Base-by-base conservation (phyloP, 1,139 yeast genomes). In the Candida tetrigidarum region DNA sequence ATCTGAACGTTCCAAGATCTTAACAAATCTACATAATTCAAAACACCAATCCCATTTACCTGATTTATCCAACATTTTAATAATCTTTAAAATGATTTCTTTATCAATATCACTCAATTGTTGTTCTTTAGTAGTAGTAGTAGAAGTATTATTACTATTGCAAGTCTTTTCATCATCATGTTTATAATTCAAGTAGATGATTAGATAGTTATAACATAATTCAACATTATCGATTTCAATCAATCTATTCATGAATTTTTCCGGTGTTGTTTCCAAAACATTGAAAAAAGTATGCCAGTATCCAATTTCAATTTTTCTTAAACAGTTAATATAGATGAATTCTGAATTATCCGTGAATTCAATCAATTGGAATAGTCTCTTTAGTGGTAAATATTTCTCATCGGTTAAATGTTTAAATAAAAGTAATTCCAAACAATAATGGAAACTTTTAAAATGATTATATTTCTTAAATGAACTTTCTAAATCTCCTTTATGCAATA, bases 21-120 rank as follows among this genome's bases (percentile, higher is more conserved):
- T 74, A 35, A 74, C 64, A 48, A 72, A 74, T 25, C 80, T 63
- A 53, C 79, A 74, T 32, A 74, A 60, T 49, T 74, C 79, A 54
- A 69, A 71, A 46, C 77, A 71, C 69, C 74, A 70, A 42, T 73
- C 77, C 77, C 77, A 74, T 46, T 63, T 64, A 28, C 60, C 53
- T 6, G 66, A 59, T 10, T 52, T 51, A 32, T 60, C 68, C 15
- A 74, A 57, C 67, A 71, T 62, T 32, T 55, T 58, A 30, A 74
- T 64, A 6, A 74, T 71, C 39, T 63, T 56, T 16, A 69, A 45
- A 9, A 74, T 71, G 35, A 73, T 64, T 9, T 51, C 50, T 35
- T 63, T 62, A 46, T 74, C 79, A 11, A 59, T 55, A 3, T 51
- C 47, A 48, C 65, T 66, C 14, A 74, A 55, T 12, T 55, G 44